Evolutionary conservation across 257 asterid species (phyloP), one percentile per base, ranked within the genome.

Genomic region (Solanum chilense): DNA sequence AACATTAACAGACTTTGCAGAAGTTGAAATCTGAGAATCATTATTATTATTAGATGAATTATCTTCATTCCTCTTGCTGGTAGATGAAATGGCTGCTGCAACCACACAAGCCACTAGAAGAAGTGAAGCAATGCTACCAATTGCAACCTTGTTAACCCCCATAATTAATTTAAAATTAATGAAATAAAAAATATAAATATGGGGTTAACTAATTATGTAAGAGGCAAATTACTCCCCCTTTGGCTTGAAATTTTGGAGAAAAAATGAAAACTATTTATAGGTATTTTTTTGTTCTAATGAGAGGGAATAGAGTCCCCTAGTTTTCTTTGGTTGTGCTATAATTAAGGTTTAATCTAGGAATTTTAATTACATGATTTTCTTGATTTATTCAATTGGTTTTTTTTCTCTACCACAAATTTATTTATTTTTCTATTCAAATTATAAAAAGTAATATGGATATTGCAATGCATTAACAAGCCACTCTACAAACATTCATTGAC

Each of bases 91-190:
- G 2, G 90, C 89, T 2, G 88, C 78, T 0, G 90, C 93, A 5
- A 91, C 71, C 5, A 89, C 89, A 20, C 88, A 88, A 1, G 92
- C 92, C 41, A 89, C 91, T 3, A 91, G 74, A 60, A 91, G 88
- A 86, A 89, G 41, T 4, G 93, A 89, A 18, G 90, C 89, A 70
- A 89, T 27, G 52, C 90, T 87, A 6, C 77, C 82, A 14, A 88
- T 27, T 12, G 88, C 76, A 2, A 70, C 10, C 84, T 89, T 91
- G 5, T 88, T 91, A 52, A 49, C 29, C 69, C 85, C 85, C 69
- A 80, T 80, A 14, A 45, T 78, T 78, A 37, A 20, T 37, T 68
- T 29, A 37, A 76, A 23, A n/a, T n/a, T n/a, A n/a, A n/a, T n/a
- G n/a, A n/a, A n/a, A n/a, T n/a, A 8, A 16, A 18, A 20, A 52